Percentiles rank a stretch among this genome's conserved stretches.
Evolutionary conservation across 768 basidiomycete genomes (phyloP).

Genomic region (Boletellus sp.): DNA sequence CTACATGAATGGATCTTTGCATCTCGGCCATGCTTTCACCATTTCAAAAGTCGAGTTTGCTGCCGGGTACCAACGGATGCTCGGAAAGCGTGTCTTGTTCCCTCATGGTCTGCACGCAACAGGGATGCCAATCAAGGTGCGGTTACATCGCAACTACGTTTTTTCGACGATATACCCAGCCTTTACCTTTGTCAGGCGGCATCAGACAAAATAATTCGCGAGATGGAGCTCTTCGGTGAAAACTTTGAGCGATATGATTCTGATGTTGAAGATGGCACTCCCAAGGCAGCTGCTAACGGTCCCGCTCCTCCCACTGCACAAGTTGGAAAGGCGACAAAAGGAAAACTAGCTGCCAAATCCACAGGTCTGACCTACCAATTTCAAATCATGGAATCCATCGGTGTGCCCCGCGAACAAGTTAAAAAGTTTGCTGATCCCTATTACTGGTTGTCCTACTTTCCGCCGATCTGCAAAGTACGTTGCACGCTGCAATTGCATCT

Average conservation of each 20-base stretch:
- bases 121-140: constrained; percentile 98
- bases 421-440: constrained; percentile 96
- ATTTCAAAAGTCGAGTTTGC: constrained; percentile 98
- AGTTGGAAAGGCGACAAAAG: constrained; percentile 87
- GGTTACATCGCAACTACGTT: constrained; percentile 22
- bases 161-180: background rate
- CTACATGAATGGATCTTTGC: constrained; percentile 98
- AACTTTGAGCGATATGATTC: constrained; percentile 66
- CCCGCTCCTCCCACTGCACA: constrained; percentile 43
- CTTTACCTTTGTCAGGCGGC: constrained; percentile 59
- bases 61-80: constrained; percentile 91
- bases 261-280: constrained; percentile 43
- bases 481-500: background rate
- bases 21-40: constrained; percentile 96
- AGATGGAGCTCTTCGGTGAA: constrained; percentile 92
- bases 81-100: constrained; percentile 92
- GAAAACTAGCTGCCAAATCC: constrained; percentile 88
- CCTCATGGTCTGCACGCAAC: constrained; percentile 98
- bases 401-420: constrained; percentile 83
- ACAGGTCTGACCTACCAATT: constrained; percentile 96
- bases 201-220: constrained; percentile 95
- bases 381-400: constrained; percentile 96
- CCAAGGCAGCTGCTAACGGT: constrained; percentile 40
- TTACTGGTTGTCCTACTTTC: constrained; percentile 92
- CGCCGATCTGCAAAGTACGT: constrained; percentile 85